Conservation (phyloP, 108 stramenopile species). For the Skeletonema costatum region DNA sequence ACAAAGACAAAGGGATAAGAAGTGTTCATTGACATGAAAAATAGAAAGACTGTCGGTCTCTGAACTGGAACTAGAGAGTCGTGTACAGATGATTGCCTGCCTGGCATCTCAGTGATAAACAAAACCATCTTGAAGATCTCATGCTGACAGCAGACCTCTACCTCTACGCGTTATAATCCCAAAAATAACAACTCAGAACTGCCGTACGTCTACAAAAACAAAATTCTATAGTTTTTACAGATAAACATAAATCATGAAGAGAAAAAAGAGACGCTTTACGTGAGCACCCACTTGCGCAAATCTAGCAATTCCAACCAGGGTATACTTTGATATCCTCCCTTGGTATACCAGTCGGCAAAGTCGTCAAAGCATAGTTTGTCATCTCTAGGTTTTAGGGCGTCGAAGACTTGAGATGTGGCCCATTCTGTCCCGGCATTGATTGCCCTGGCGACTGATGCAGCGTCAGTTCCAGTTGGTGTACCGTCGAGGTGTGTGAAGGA, state of each 20-base stretch:
- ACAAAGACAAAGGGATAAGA: constrained; percentile 13
- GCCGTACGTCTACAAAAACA: too few species aligned
- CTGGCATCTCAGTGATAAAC: too few species aligned
- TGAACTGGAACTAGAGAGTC: too few species aligned
- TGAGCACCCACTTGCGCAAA: constrained; percentile 80
- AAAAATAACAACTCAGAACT: too few species aligned
- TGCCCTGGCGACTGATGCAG: constrained; percentile 52
- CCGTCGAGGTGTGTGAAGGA: constrained; percentile 49
- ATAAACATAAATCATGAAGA: not conserved
- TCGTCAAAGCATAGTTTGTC: constrained; percentile 80
- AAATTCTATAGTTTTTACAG: not conserved
- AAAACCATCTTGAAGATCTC: too few species aligned
- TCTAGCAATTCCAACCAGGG: constrained; percentile 91
- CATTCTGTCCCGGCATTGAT: constrained; percentile 81
- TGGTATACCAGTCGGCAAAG: constrained; percentile 93
- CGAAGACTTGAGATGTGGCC: constrained; percentile 74
- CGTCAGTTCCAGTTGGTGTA: constrained; percentile 49
- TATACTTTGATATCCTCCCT: constrained; percentile 77
- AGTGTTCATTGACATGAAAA: not conserved
- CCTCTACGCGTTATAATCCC: too few species aligned
- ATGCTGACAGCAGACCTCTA: too few species aligned
- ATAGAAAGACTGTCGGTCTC: too few species aligned
- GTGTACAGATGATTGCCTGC: too few species aligned
- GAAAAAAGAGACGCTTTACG: not conserved
- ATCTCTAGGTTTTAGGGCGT: constrained; percentile 31